Percentiles rank a stretch among this genome's conserved stretches.
phyloP scores from a whole-genome alignment of 2,329 filamentous ascomycete genomes.

The Diaporthe aspalathi region DNA sequence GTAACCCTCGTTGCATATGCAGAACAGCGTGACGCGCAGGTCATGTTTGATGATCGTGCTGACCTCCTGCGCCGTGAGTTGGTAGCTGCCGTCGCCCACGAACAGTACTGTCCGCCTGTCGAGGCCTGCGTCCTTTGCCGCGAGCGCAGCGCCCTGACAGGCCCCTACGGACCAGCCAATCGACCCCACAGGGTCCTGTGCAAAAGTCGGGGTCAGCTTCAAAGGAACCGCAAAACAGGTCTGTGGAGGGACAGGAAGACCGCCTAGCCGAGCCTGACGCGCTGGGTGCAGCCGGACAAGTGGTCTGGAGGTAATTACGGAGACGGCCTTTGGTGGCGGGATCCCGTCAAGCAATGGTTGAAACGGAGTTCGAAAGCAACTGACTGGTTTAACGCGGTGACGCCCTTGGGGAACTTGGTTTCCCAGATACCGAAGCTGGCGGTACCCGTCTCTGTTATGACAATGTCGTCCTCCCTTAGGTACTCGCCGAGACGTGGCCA shows the following conservation, averaged over 20 bases:
- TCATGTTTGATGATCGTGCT: constrained; percentile 83
- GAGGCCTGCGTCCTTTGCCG: constrained; percentile 71
- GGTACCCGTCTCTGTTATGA: constrained; percentile 90
- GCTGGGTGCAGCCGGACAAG: neutral
- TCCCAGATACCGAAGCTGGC: constrained; percentile 91
- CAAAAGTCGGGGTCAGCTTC: neutral
- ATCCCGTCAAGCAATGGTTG: neutral
- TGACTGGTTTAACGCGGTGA: constrained; percentile 80
- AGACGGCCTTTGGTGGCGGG: neutral
- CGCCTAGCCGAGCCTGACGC: neutral
- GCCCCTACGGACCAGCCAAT: constrained; percentile 72
- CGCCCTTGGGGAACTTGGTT: constrained; percentile 80
- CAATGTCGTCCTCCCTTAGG: constrained; percentile 77
- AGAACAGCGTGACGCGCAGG: constrained; percentile 83
- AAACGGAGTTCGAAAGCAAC: neutral
- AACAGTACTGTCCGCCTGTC: constrained; percentile 81
- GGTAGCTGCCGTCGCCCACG: constrained; percentile 89
- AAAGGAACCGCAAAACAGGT: neutral
- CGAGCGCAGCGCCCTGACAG: constrained; percentile 76
- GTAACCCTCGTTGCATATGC: constrained; percentile 89
- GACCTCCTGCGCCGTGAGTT: constrained; percentile 86
- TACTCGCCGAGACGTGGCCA: constrained; percentile 83
- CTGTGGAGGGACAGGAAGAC: neutral
- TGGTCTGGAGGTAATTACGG: too few relatives aligned
- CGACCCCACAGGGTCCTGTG: constrained; percentile 73